phyloP scores from a whole-genome alignment of 768 basidiomycete genomes.

The Suillus placidus region DNA sequence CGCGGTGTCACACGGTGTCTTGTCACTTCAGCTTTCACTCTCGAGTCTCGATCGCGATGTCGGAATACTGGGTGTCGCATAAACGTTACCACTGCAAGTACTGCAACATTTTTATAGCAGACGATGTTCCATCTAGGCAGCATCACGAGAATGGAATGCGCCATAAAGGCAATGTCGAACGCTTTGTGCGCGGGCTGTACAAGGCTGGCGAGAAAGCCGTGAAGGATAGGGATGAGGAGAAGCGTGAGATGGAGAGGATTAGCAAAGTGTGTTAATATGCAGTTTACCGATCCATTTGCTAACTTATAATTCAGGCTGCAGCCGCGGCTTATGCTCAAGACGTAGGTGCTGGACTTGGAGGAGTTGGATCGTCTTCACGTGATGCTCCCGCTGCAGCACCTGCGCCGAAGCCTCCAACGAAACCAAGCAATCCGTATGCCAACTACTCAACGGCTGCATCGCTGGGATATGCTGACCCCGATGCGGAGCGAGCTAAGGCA shows the following conservation, averaged over 20 bases:
- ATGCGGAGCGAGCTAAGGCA: slow-evolving; percentile 63
- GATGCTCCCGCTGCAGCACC: slow-evolving; percentile 33
- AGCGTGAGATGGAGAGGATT: slow-evolving; percentile 81
- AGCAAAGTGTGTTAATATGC: slow-evolving; percentile 60
- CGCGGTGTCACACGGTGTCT: neutral
- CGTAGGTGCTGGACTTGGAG: slow-evolving; percentile 65
- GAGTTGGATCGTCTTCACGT: slow-evolving; percentile 19
- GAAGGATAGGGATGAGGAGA: slow-evolving; percentile 84
- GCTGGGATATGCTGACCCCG: slow-evolving; percentile 79
- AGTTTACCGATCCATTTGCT: neutral
- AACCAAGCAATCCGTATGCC: slow-evolving; percentile 66
- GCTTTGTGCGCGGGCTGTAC: slow-evolving; percentile 91
- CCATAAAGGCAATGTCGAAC: slow-evolving; percentile 93
- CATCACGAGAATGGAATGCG: slow-evolving; percentile 93
- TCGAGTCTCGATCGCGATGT: slow-evolving; percentile 64
- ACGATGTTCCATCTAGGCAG: slow-evolving; percentile 88
- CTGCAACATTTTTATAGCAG: slow-evolving; percentile 95
- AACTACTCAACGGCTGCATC: slow-evolving; percentile 90
- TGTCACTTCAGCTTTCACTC: neutral
- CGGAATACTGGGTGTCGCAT: slow-evolving; percentile 91
- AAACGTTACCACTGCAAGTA: slow-evolving; percentile 96
- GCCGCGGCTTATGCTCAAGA: slow-evolving; percentile 79
- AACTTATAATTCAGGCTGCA: slow-evolving; percentile 57
- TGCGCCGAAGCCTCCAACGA: slow-evolving; percentile 45
- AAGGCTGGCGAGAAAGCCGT: slow-evolving; percentile 89